Evolutionary conservation across 129 eudicot species (phyloP).

Genomic region (Pulicaria dysenterica): DNA sequence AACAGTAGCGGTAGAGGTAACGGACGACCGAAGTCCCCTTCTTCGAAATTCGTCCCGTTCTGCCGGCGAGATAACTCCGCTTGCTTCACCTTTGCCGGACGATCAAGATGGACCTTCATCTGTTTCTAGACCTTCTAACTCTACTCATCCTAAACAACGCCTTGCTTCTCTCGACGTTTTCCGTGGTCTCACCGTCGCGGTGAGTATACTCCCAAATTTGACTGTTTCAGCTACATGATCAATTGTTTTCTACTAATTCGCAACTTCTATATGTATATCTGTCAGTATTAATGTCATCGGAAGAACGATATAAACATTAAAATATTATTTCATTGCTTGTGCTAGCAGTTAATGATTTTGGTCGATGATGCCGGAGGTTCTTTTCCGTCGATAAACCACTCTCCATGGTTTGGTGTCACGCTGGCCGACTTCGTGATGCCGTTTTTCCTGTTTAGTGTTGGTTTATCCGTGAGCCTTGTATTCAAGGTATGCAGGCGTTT

Average conservation of each 20-base stretch:
- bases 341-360: conserved; percentile 81
- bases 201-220: conserved; percentile 31
- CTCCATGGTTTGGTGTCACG: conserved; percentile 95
- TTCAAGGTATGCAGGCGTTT: conserved; percentile 55
- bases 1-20: conserved; percentile 37
- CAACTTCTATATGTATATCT: not conserved
- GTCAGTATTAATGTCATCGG: not conserved
- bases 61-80: conserved; percentile 36
- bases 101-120: conserved; percentile 25
- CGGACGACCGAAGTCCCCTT: conserved; percentile 54
- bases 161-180: conserved; percentile 85
- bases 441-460: conserved; percentile 81
- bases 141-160: conserved; percentile 47
- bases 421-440: conserved; percentile 98
- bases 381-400: conserved; percentile 83
- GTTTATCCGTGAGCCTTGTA: conserved; percentile 69
- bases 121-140: conserved; percentile 21
- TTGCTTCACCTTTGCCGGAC: conserved; percentile 33
- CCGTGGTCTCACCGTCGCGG: conserved; percentile 81
- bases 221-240: not conserved
- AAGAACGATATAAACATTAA: not conserved
- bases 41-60: conserved; percentile 32
- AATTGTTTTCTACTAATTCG: not conserved
- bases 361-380: conserved; percentile 93
- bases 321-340: not conserved